Conservation (phyloP, 257 asterid species). For the Leonotis leonurus region DNA sequence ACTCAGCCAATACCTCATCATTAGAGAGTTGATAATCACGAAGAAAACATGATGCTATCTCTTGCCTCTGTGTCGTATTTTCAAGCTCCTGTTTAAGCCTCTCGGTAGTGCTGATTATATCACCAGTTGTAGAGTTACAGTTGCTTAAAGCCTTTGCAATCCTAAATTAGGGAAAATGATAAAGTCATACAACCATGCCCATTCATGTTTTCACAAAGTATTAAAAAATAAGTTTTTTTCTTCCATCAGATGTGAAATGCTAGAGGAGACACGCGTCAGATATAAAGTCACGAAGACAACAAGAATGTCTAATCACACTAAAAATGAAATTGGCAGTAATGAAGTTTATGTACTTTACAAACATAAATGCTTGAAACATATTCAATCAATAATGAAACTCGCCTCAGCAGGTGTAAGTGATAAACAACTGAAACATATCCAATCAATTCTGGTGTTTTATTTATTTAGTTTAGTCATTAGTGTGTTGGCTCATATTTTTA, state of each 20-base stretch:
- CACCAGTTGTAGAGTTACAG: conserved; percentile 94
- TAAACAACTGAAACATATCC: too few species aligned
- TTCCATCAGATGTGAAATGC: neutral
- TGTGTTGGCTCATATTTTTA: too few species aligned
- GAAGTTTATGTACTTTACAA: too few species aligned
- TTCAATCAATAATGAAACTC: neutral
- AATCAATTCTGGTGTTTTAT: too few species aligned
- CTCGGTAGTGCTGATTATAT: conserved; percentile 90
- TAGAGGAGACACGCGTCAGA: neutral
- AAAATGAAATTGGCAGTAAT: too few species aligned
- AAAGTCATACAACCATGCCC: neutral
- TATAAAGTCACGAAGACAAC: neutral
- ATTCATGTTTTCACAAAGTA: neutral
- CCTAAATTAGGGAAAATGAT: conserved; percentile 33
- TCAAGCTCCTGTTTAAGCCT: conserved; percentile 97
- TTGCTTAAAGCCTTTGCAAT: conserved; percentile 80
- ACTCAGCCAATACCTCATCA: conserved; percentile 60
- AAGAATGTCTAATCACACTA: too few species aligned
- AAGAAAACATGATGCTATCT: conserved; percentile 86
- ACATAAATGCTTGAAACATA: neutral
- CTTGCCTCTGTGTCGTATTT: conserved; percentile 89
- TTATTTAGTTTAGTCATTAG: too few species aligned
- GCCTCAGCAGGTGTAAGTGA: neutral
- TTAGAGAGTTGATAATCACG: conserved; percentile 95
- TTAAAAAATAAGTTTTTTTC: neutral